Conservation (phyloP, 371 early-diverging fungal genomes). For the Mucor velutinosus region DNA sequence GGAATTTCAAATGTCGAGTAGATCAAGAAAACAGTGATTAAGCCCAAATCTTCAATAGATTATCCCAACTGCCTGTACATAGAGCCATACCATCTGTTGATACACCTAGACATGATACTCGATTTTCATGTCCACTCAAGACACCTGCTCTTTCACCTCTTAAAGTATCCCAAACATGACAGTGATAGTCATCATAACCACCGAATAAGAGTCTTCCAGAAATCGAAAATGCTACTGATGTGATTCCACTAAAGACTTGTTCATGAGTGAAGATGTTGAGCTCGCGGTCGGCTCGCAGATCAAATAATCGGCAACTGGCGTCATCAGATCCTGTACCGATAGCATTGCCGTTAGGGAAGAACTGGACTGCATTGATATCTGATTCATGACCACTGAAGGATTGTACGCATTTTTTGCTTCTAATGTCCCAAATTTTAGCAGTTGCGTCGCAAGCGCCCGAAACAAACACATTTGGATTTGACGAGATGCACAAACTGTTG, state of each 20-base stretch:
- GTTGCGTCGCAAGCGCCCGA: conserved; percentile 99
- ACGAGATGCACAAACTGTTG: conserved; percentile 65
- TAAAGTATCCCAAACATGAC: conserved; percentile 98
- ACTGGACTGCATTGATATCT: conserved; percentile 98
- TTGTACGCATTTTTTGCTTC: conserved; percentile 94
- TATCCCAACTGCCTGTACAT: conserved; percentile 98
- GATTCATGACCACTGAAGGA: conserved; percentile 97
- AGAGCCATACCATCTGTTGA: conserved; percentile 96
- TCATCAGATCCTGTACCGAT: conserved; percentile 98
- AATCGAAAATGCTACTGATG: conserved; percentile 93
- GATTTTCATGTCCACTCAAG: conserved; percentile 93
- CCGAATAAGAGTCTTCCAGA: conserved; percentile 97
- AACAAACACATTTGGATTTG: conserved; percentile 95
- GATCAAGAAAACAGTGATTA: not conserved
- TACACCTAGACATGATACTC: conserved; percentile 95
- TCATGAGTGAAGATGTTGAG: conserved; percentile 95
- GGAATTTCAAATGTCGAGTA: not conserved
- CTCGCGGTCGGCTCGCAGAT: conserved; percentile 96
- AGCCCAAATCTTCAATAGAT: conserved; percentile 76
- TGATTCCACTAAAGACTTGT: conserved; percentile 95
- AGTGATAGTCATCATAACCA: conserved; percentile 98
- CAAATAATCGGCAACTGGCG: conserved; percentile 95
- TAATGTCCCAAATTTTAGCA: conserved; percentile 98
- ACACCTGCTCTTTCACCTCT: conserved; percentile 95
- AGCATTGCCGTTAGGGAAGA: conserved; percentile 98